Conservation (phyloP, 1,139 yeast species). For the Geotrichum australiense region DNA sequence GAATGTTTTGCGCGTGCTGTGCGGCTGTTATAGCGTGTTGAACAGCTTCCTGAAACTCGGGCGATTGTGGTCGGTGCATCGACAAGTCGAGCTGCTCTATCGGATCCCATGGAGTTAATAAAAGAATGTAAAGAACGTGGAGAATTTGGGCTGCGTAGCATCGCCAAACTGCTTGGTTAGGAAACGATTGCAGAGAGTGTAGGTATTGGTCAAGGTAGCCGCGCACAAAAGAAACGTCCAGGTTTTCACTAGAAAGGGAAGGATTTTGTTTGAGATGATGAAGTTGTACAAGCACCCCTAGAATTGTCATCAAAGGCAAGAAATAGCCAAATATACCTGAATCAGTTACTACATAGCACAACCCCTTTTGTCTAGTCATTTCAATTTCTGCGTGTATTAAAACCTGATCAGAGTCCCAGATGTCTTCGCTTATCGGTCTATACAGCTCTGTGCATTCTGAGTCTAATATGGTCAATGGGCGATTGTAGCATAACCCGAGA, state of each 20-base stretch:
- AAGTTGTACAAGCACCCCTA: slow-evolving; percentile 25
- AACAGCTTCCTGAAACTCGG: slow-evolving; percentile 25
- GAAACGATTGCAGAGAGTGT: slow-evolving; percentile 20
- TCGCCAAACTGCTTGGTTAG: slow-evolving; percentile 23
- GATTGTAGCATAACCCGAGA: slow-evolving; percentile 37
- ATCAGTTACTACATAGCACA: slow-evolving; percentile 21
- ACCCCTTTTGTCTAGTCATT: slow-evolving; percentile 22
- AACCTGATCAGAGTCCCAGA: slow-evolving; percentile 30
- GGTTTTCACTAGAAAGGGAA: slow-evolving; percentile 21
- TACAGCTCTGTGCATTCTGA: slow-evolving; percentile 32
- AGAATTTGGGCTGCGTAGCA: slow-evolving; percentile 26
- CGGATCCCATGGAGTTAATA: slow-evolving; percentile 27
- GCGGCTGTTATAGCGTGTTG: slow-evolving; percentile 27
- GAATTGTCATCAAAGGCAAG: slow-evolving; percentile 27
- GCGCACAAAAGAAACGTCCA: slow-evolving; percentile 22
- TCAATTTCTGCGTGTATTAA: slow-evolving; percentile 23
- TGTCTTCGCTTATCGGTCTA: slow-evolving; percentile 34
- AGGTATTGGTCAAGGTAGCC: slow-evolving; percentile 21
- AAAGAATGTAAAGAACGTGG: slow-evolving; percentile 26
- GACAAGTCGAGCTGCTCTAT: slow-evolving; percentile 23
- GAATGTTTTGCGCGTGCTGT: slow-evolving; percentile 24
- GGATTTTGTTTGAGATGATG: slow-evolving; percentile 23
- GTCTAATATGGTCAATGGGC: slow-evolving; percentile 34
- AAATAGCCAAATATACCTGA: slow-evolving; percentile 27
- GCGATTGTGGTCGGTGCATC: slow-evolving; percentile 23